Evolutionary conservation across 148 eudicot genomes (phyloP).

Genomic region (Rhododendron griersonianum): DNA sequence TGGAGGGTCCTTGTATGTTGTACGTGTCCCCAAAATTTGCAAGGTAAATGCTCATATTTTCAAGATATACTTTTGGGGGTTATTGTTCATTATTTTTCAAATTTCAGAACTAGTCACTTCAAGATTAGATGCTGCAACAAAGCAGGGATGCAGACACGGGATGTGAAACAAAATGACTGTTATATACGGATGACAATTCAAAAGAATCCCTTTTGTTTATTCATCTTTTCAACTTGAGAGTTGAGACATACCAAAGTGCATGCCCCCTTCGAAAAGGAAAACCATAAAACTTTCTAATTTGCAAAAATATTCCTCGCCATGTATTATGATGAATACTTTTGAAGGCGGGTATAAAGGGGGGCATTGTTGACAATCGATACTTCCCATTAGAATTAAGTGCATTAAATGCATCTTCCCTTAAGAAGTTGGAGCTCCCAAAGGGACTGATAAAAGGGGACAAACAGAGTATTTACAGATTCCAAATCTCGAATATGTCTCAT

Average conservation of each 20-base stretch:
- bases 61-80: neutral
- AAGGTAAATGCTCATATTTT: neutral
- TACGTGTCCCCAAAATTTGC: neutral
- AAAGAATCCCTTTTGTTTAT: neutral
- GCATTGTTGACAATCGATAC: neutral
- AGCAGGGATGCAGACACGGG: neutral
- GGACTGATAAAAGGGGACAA: neutral
- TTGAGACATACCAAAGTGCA: neutral
- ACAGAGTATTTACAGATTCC: neutral
- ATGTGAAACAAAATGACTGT: neutral
- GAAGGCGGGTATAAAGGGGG: neutral
- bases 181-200: neutral
- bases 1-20: neutral
- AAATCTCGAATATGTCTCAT: neutral
- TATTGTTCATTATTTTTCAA: neutral
- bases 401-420: neutral
- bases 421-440: neutral
- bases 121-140: neutral
- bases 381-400: neutral
- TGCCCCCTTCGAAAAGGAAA: neutral
- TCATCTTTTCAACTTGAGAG: neutral
- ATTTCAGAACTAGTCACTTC: neutral
- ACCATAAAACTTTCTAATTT: neutral
- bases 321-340: neutral
- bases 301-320: neutral